Conservation (phyloP, 1,139 yeast species). For the Magnusiomyces fungicola region DNA sequence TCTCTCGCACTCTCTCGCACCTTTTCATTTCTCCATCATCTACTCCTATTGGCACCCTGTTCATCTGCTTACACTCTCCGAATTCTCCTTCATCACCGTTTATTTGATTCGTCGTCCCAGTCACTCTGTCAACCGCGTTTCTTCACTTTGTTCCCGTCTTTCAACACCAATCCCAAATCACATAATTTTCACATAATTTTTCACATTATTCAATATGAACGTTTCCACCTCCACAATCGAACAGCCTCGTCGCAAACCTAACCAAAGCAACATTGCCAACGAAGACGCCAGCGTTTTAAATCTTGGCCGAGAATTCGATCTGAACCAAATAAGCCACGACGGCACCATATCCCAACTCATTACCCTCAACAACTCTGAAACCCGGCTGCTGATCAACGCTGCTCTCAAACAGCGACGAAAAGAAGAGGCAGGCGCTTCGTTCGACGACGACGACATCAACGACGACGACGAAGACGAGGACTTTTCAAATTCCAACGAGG, state of each 20-base stretch:
- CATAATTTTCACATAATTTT: no score
- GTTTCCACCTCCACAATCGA: conserved; percentile 85
- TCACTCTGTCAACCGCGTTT: no score
- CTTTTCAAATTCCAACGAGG: conserved; percentile 40
- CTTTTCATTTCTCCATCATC: no score
- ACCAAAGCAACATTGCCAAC: conserved; percentile 49
- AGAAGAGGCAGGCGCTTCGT: conserved; percentile 35
- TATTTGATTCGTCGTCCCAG: no score
- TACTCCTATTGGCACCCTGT: no score
- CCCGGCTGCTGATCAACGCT: conserved; percentile 81
- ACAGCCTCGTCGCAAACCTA: conserved; percentile 71
- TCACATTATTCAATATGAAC: conserved; percentile 55
- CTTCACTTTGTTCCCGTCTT: no score
- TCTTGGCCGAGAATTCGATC: conserved; percentile 87
- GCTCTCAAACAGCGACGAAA: conserved; percentile 74
- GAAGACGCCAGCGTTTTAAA: conserved; percentile 84
- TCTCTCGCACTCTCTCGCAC: no score
- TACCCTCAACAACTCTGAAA: conserved; percentile 82
- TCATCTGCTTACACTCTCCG: no score
- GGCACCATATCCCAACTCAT: conserved; percentile 73
- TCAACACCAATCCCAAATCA: no score
- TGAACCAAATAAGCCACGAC: conserved; percentile 69
- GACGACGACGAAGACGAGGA: conserved; percentile 37
- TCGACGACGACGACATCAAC: conserved; percentile 21
- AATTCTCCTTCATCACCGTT: no score